phyloP scores from a whole-genome alignment of 495 filamentous ascomycete genomes.

The Bombardia bombarda region DNA sequence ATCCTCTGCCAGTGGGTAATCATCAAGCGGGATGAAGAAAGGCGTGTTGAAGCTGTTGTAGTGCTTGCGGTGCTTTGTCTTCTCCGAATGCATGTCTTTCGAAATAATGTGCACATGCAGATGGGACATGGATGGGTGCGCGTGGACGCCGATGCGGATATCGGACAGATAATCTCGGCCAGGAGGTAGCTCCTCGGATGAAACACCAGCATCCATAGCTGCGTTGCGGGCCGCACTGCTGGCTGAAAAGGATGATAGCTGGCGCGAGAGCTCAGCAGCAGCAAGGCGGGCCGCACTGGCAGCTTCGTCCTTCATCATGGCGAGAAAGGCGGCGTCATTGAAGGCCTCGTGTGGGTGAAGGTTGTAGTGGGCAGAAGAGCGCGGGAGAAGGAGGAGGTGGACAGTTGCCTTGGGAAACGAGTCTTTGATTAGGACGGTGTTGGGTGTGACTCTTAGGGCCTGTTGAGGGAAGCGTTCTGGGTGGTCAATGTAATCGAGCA shows the following conservation, averaged over 20 bases:
- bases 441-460: constrained; percentile 60
- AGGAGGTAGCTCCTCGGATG: constrained; percentile 45
- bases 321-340: constrained; percentile 60
- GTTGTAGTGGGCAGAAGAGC: constrained; percentile 50
- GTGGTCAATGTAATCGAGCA: constrained; percentile 63
- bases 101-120: constrained; percentile 85
- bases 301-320: constrained; percentile 51
- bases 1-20: constrained; percentile 63
- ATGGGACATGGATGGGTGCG: constrained; percentile 84
- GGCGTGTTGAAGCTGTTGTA: constrained; percentile 85
- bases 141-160: constrained; percentile 72
- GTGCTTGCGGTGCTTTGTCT: constrained; percentile 74
- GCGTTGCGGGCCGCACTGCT: constrained; percentile 48
- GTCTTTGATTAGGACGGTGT: constrained; percentile 79
- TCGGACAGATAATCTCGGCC: constrained; percentile 77
- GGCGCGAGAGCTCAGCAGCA: constrained; percentile 67
- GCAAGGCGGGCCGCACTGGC: constrained; percentile 54
- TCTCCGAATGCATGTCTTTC: constrained; percentile 60
- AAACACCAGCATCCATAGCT: constrained; percentile 29
- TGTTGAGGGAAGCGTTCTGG: constrained; percentile 54
- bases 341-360: constrained; percentile 77
- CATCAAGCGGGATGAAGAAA: constrained; percentile 78
- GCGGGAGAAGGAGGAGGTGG: constrained; percentile 81
- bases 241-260: constrained; percentile 54
- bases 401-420: constrained; percentile 76